These are phyloP conservation scores for Ustilago loliicola DNA, from an alignment of 1,284 basidiomycete species.

Conservation along the genomic window DNA sequence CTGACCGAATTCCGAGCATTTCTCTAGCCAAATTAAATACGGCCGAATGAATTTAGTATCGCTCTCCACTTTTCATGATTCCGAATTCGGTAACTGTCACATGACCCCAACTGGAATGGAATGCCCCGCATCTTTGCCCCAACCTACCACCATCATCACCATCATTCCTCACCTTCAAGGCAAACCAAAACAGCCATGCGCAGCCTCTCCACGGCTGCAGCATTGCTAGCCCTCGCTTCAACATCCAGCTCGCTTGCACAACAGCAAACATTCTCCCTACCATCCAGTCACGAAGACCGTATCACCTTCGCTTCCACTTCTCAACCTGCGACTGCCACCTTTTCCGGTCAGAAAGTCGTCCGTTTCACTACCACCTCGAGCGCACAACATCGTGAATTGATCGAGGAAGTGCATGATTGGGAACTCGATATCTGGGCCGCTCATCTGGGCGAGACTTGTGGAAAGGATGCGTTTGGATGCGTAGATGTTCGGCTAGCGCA, in stretches of 20 bases:
- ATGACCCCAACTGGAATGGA: slow-evolving; percentile 14
- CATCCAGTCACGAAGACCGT: neutral
- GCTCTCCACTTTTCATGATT: neutral
- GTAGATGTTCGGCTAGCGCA: slow-evolving; percentile 30
- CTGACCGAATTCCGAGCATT: slow-evolving; percentile 25
- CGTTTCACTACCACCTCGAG: slow-evolving; percentile 25
- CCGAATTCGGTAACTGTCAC: slow-evolving; percentile 11
- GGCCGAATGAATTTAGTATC: slow-evolving; percentile 16
- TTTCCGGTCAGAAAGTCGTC: slow-evolving; percentile 39
- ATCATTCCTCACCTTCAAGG: neutral
- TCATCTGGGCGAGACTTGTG: slow-evolving; percentile 23
- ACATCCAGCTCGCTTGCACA: slow-evolving; percentile 2
- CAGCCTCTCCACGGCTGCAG: slow-evolving; percentile 26
- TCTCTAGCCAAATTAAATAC: neutral
- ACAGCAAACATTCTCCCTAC: slow-evolving; percentile 22
- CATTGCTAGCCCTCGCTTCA: slow-evolving; percentile 9
- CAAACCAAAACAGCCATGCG: slow-evolving; percentile 15
- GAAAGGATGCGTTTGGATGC: slow-evolving; percentile 22
- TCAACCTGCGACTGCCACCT: slow-evolving; percentile 1
- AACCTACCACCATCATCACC: slow-evolving; percentile 6
- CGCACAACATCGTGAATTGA: slow-evolving; percentile 12
- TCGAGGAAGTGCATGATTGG: slow-evolving; percentile 17
- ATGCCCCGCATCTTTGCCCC: no score
- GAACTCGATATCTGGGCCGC: slow-evolving; percentile 43
- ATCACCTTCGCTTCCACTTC: slow-evolving; percentile 25